Evolutionary conservation across 306 rosid species (phyloP).

Genomic region (Castanea crenata): DNA sequence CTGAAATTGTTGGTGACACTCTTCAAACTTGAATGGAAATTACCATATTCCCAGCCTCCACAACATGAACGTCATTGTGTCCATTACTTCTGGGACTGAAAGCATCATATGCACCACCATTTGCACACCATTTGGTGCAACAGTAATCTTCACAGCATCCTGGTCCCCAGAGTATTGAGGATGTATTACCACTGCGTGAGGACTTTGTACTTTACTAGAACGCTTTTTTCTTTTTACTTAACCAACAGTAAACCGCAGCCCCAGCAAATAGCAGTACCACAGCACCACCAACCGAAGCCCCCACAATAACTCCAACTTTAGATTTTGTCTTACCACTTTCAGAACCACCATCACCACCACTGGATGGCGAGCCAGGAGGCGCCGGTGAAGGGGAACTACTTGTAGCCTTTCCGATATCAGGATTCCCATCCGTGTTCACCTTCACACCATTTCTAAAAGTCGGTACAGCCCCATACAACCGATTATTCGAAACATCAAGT

Average conservation of each 20-base stretch:
- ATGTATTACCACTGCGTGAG: slow-evolving; percentile 28
- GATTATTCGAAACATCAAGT: slow-evolving; percentile 62
- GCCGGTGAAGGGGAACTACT: slow-evolving; percentile 10
- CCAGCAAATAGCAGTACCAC: slow-evolving; percentile 28
- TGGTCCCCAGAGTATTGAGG: slow-evolving; percentile 45
- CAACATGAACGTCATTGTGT: slow-evolving; percentile 41
- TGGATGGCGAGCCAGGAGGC: neutral
- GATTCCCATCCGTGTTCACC: slow-evolving; percentile 48
- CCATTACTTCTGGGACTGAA: slow-evolving; percentile 32
- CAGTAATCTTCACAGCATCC: slow-evolving; percentile 38
- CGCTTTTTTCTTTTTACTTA: slow-evolving; percentile 18
- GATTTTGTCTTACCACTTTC: slow-evolving; percentile 13
- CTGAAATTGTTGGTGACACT: slow-evolving; percentile 70
- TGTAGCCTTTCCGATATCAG: slow-evolving; percentile 55
- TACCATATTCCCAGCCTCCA: slow-evolving; percentile 58
- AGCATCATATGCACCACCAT: slow-evolving; percentile 18
- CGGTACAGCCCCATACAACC: slow-evolving; percentile 55
- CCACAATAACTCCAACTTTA: slow-evolving; percentile 21
- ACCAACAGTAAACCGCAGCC: slow-evolving; percentile 16
- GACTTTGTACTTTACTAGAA: slow-evolving; percentile 26
- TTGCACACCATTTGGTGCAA: slow-evolving; percentile 18
- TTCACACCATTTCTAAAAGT: slow-evolving; percentile 32
- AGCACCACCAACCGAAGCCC: slow-evolving; percentile 32
- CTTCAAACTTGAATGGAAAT: slow-evolving; percentile 71
- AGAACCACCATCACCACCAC: neutral